Percentiles rank a stretch among this genome's conserved stretches.
Evolutionary conservation across 345 rosid genomes (phyloP).

Genomic region (Microcos paniculata): DNA sequence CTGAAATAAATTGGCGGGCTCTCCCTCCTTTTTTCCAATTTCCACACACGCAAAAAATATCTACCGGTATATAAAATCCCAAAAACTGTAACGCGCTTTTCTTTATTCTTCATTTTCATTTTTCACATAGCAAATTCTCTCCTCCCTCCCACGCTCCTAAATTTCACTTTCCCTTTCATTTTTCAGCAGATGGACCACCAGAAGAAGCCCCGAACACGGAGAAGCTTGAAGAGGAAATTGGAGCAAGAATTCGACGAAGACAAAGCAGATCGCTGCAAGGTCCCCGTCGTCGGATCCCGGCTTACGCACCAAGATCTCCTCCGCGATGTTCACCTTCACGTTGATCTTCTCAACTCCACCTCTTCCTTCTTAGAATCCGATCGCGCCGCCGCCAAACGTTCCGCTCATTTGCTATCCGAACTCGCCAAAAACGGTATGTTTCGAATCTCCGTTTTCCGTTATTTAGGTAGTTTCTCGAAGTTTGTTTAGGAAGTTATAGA

Average conservation of each 20-base stretch:
- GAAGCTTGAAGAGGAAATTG: conserved; percentile 59
- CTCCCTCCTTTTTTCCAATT: neutral
- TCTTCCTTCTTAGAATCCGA: conserved; percentile 40
- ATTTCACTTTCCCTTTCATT: neutral
- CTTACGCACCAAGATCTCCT: conserved; percentile 29
- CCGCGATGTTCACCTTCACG: conserved; percentile 36
- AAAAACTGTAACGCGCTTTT: neutral
- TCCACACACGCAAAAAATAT: neutral
- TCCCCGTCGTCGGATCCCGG: conserved; percentile 10
- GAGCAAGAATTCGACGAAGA: conserved; percentile 32
- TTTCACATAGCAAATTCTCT: neutral
- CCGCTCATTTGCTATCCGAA: conserved; percentile 44
- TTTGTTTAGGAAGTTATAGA: neutral
- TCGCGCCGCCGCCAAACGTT: conserved; percentile 48
- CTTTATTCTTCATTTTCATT: neutral
- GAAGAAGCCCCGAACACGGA: conserved; percentile 30
- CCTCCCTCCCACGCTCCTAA: conserved; percentile 17
- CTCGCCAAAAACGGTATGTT: conserved; percentile 52
- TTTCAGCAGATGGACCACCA: conserved; percentile 38
- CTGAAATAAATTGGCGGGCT: neutral
- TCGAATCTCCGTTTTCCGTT: neutral
- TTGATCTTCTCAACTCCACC: conserved; percentile 42
- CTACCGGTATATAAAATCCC: neutral
- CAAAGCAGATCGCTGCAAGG: conserved; percentile 24
- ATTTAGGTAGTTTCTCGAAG: neutral